phyloP scores from a whole-genome alignment of 768 basidiomycete species.

The Cyclocybe cylindracea region DNA sequence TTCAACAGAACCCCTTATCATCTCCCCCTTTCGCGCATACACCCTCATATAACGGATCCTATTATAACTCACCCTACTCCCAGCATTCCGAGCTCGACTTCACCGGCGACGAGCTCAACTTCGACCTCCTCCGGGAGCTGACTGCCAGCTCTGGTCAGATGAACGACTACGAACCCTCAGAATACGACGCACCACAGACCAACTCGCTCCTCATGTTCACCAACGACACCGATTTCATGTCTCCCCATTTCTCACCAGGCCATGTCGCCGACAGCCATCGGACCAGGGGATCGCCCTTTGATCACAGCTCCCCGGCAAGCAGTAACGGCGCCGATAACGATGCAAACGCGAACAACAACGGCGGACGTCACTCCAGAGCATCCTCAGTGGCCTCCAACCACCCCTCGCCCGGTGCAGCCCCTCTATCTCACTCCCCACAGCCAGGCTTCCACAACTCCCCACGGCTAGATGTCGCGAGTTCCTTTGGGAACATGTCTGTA shows the following conservation, averaged over 20 bases:
- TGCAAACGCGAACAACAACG: slow-evolving; percentile 26
- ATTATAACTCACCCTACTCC: slow-evolving; percentile 73
- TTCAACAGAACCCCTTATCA: slow-evolving; percentile 10
- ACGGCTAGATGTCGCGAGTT: slow-evolving; percentile 55
- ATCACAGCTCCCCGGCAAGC: slow-evolving; percentile 67
- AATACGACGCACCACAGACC: slow-evolving; percentile 65
- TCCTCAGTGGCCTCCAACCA: slow-evolving; percentile 69
- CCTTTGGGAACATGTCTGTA: slow-evolving; percentile 65
- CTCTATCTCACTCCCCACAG: slow-evolving; percentile 23
- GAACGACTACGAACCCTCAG: slow-evolving; percentile 70
- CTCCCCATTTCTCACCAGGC: slow-evolving; percentile 23
- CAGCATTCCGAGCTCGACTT: slow-evolving; percentile 66
- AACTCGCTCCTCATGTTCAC: slow-evolving; percentile 58
- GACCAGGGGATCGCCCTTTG: slow-evolving; percentile 42
- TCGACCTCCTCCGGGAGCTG: slow-evolving; percentile 52
- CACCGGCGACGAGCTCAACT: slow-evolving; percentile 45
- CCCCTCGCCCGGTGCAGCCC: slow-evolving; percentile 24
- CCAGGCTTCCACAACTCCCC: slow-evolving; percentile 49
- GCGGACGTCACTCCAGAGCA: slow-evolving; percentile 47
- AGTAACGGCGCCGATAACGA: slow-evolving; percentile 46
- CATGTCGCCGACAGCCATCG: slow-evolving; percentile 19
- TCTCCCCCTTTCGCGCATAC: slow-evolving; percentile 19
- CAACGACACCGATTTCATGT: slow-evolving; percentile 20
- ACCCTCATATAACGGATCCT: slow-evolving; percentile 42
- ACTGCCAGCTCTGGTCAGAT: slow-evolving; percentile 29